Percentiles rank a stretch among this genome's conserved stretches.
Conservation (phyloP, 352 stramenopile species). For the Poterioochromonas sp. region DNA sequence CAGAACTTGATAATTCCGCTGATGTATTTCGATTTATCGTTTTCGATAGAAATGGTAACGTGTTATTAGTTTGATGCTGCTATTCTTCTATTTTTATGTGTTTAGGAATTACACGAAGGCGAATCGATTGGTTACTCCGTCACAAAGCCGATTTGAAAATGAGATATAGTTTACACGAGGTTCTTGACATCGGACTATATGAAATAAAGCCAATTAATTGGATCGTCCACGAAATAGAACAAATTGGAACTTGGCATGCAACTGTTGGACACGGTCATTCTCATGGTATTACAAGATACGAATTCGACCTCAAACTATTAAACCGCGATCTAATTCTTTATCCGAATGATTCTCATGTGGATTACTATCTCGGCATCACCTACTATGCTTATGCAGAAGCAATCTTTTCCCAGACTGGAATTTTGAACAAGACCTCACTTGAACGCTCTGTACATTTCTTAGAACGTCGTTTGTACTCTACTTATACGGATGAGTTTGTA, state of each 20-base stretch:
- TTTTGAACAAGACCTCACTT: not conserved
- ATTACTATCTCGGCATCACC: slow-evolving; percentile 18
- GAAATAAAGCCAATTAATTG: not conserved
- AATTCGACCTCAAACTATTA: slow-evolving; percentile 1
- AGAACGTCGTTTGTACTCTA: not conserved
- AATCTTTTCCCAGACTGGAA: not conserved
- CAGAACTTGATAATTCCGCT: not conserved
- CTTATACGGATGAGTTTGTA: not conserved
- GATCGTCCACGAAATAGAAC: slow-evolving; percentile 21
- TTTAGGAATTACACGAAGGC: not conserved
- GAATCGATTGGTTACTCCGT: slow-evolving; percentile 23
- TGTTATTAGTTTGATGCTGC: too few species aligned
- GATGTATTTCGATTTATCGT: slow-evolving; percentile 14
- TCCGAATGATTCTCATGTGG: not conserved
- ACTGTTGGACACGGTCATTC: slow-evolving; percentile 19
- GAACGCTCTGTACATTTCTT: not conserved
- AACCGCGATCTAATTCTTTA: not conserved
- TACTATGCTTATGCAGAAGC: not conserved
- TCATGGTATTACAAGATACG: not conserved
- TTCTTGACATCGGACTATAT: slow-evolving; percentile 24
- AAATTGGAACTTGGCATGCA: slow-evolving; percentile 10
- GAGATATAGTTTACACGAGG: slow-evolving; percentile 22
- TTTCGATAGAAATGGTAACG: slow-evolving; percentile 26
- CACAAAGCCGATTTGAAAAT: not conserved
- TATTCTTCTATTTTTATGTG: too few species aligned